phyloP scores from a whole-genome alignment of 805 yeast genomes.

The Candida palmyrensis region DNA sequence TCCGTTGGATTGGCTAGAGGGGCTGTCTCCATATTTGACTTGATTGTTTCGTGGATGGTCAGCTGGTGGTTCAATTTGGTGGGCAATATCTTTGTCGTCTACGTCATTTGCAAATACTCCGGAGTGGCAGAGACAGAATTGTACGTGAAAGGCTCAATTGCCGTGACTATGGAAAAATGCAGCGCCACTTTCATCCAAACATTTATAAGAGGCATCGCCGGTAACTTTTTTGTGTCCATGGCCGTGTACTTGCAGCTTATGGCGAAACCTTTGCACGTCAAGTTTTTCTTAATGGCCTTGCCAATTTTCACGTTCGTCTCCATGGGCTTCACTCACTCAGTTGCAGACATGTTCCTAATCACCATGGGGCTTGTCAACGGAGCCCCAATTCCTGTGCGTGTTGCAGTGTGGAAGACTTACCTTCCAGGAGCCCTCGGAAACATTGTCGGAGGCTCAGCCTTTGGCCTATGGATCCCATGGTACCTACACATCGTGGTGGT shows the following conservation, averaged over 20 bases:
- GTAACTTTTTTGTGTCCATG: conserved; percentile 71
- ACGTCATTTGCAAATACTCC: conserved; percentile 55
- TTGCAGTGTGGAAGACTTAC: conserved; percentile 66
- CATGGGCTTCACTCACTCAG: conserved; percentile 73
- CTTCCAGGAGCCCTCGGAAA: conserved; percentile 74
- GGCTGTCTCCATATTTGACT: conserved; percentile 62
- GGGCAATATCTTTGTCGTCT: conserved; percentile 61
- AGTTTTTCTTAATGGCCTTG: conserved; percentile 52
- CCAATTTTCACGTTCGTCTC: conserved; percentile 79
- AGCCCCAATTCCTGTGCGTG: conserved; percentile 57
- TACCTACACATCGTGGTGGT: conserved; percentile 69
- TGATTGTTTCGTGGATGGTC: conserved; percentile 59
- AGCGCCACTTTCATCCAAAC: conserved; percentile 53
- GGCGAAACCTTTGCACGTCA: conserved; percentile 78
- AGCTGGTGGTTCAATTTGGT: conserved; percentile 66
- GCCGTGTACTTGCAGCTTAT: conserved; percentile 74
- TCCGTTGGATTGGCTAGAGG: conserved; percentile 64
- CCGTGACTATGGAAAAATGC: conserved; percentile 41
- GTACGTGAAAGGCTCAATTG: conserved; percentile 45
- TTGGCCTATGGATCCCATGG: conserved; percentile 63
- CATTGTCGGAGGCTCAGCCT: conserved; percentile 70
- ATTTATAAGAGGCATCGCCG: conserved; percentile 65
- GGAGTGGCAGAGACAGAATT: conserved; percentile 38
- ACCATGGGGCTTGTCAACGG: conserved; percentile 66
- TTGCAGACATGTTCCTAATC: conserved; percentile 74